Evolutionary conservation across 768 basidiomycete species (phyloP).

Genomic region (Agrocybe pediades): DNA sequence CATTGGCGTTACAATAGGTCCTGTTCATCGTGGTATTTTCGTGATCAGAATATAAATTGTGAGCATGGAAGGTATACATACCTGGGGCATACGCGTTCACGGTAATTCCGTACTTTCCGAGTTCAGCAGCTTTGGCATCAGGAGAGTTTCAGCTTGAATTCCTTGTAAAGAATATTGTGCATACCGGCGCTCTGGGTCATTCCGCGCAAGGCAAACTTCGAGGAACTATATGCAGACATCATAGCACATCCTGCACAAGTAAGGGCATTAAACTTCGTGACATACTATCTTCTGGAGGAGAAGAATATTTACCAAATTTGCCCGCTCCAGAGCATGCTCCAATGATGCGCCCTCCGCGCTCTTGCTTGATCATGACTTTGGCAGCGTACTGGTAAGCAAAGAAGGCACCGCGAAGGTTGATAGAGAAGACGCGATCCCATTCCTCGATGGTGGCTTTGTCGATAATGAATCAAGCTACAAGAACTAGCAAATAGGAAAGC

Average conservation of each 20-base stretch:
- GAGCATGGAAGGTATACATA: not conserved
- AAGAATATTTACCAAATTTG: constrained; percentile 23
- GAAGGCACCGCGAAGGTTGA: constrained; percentile 62
- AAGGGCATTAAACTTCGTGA: not conserved
- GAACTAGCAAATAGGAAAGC: not conserved
- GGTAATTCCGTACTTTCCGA: constrained; percentile 28
- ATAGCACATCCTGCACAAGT: constrained; percentile 7
- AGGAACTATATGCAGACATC: constrained; percentile 26
- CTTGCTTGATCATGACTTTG: constrained; percentile 58
- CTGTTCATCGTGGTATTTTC: not conserved
- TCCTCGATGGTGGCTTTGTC: constrained; percentile 32
- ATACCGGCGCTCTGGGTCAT: constrained; percentile 38
- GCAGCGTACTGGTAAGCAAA: constrained; percentile 68
- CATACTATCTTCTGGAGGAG: too few relatives aligned
- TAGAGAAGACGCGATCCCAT: constrained; percentile 43
- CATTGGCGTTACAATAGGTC: constrained; percentile 26
- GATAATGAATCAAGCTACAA: not conserved
- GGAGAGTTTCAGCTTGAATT: not conserved
- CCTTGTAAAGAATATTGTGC: not conserved
- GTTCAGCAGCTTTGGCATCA: constrained; percentile 18
- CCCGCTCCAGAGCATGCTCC: constrained; percentile 35
- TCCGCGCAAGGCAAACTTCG: constrained; percentile 40
- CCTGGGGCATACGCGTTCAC: constrained; percentile 39
- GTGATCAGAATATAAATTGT: not conserved
- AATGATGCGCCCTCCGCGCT: constrained; percentile 55